phyloP scores from a whole-genome alignment of 1,284 basidiomycete genomes.

The Vanrija pseudolonga region DNA sequence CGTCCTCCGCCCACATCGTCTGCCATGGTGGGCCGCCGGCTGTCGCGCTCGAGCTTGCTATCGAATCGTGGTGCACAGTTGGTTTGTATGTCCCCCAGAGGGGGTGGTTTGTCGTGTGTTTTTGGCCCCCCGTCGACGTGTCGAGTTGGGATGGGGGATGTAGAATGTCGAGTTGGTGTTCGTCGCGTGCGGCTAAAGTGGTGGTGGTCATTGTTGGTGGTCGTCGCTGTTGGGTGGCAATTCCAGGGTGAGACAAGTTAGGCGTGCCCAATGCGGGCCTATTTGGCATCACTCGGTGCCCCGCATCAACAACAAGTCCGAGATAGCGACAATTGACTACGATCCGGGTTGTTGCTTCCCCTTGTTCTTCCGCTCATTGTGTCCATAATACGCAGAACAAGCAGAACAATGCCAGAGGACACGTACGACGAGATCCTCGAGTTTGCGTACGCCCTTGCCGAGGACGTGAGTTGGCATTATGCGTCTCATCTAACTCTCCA shows the following conservation, averaged over 20 bases:
- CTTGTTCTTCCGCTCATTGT: neutral
- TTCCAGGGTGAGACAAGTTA: no score
- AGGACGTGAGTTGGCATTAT: constrained; percentile 13
- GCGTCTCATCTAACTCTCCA: constrained; percentile 1
- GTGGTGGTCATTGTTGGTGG: neutral
- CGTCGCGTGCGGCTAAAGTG: neutral
- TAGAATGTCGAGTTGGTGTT: neutral
- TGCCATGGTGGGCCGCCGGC: constrained; percentile 13
- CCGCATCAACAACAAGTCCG: no score
- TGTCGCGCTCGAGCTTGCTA: neutral
- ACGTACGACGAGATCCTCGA: constrained; percentile 26
- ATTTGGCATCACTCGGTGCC: neutral
- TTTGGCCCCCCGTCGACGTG: neutral
- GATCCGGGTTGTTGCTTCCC: no score
- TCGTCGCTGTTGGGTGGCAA: constrained; percentile 4
- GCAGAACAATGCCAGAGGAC: constrained; percentile 4
- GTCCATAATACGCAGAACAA: neutral
- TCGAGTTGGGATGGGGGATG: neutral
- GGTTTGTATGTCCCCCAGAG: neutral
- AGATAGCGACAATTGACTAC: no score
- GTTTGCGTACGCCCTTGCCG: constrained; percentile 19
- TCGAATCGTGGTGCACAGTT: neutral
- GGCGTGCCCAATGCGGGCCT: neutral
- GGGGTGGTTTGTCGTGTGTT: neutral
- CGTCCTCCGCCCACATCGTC: constrained; percentile 17